phyloP scores from a whole-genome alignment of 2,329 filamentous ascomycete genomes.

The Fusarium humuli region DNA sequence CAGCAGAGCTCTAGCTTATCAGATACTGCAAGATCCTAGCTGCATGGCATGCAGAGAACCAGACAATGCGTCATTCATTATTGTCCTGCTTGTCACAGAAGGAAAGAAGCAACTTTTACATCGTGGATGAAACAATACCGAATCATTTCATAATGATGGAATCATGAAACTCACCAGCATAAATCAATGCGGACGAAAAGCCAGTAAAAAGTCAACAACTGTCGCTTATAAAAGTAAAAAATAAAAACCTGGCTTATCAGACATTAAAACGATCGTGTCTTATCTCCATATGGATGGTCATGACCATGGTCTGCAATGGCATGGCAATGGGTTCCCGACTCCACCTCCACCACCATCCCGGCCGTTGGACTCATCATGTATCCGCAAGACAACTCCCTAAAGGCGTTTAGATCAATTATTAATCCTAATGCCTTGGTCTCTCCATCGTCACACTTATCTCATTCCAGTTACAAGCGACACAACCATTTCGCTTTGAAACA shows the following conservation, averaged over 20 bases:
- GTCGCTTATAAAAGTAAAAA: not conserved
- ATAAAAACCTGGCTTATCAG: slow-evolving; percentile 2
- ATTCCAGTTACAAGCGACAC: slow-evolving; percentile 24
- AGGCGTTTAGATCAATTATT: slow-evolving; percentile 34
- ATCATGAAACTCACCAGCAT: not conserved
- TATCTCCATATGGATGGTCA: slow-evolving; percentile 10
- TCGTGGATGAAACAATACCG: not conserved
- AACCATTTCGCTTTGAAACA: slow-evolving; percentile 29
- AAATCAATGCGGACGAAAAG: not conserved
- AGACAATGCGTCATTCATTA: slow-evolving; percentile 37
- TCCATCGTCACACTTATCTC: slow-evolving; percentile 42
- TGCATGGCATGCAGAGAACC: slow-evolving; percentile 21
- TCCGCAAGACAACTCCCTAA: slow-evolving; percentile 25
- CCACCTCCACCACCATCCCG: slow-evolving; percentile 39
- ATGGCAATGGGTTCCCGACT: slow-evolving; percentile 15
- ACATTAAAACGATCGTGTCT: slow-evolving; percentile 18
- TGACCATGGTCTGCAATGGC: slow-evolving; percentile 1
- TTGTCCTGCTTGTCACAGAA: slow-evolving; percentile 12
- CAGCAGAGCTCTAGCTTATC: slow-evolving; percentile 37
- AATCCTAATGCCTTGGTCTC: slow-evolving; percentile 26
- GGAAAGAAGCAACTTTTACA: slow-evolving; percentile 8
- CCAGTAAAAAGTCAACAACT: slow-evolving; percentile 18
- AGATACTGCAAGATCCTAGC: slow-evolving; percentile 36
- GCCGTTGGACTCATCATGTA: slow-evolving; percentile 41
- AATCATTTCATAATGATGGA: not conserved